Conservation (phyloP, 2,329 filamentous ascomycete genomes). For the Pseudocercospora macadamiae region DNA sequence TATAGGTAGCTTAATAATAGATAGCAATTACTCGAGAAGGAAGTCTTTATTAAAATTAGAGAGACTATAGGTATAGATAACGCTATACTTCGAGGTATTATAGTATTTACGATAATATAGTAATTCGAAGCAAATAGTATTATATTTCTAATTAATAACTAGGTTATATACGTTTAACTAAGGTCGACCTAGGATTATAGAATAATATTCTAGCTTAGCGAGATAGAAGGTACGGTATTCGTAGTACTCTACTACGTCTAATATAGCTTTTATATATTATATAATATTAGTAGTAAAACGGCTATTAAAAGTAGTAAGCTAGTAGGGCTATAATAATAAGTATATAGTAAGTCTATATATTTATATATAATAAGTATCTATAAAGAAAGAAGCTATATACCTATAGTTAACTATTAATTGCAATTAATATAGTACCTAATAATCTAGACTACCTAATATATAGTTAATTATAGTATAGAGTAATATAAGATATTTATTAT, state of each 20-base stretch:
- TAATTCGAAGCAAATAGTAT: not conserved
- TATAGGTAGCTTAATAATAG: no score
- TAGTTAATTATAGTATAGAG: not conserved
- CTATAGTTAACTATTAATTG: not conserved
- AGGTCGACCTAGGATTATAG: not conserved
- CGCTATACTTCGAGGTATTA: not conserved
- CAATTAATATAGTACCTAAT: not conserved
- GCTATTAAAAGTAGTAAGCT: not conserved
- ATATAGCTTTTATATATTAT: not conserved
- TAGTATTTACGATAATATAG: not conserved
- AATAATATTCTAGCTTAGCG: not conserved
- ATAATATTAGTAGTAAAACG: not conserved
- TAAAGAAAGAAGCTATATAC: not conserved
- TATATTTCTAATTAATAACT: not conserved
- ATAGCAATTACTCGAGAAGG: no score
- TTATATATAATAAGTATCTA: not conserved
- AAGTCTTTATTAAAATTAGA: not conserved
- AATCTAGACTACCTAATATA: not conserved
- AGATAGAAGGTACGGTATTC: not conserved
- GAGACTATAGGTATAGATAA: not conserved
- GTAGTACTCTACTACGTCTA: not conserved
- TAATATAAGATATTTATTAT: not conserved
- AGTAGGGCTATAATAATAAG: not conserved
- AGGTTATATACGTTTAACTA: not conserved
- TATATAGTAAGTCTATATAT: not conserved